These are phyloP conservation scores for Fusarium palustre DNA, from an alignment of 2,329 filamentous ascomycete species.

Conservation along the genomic window DNA sequence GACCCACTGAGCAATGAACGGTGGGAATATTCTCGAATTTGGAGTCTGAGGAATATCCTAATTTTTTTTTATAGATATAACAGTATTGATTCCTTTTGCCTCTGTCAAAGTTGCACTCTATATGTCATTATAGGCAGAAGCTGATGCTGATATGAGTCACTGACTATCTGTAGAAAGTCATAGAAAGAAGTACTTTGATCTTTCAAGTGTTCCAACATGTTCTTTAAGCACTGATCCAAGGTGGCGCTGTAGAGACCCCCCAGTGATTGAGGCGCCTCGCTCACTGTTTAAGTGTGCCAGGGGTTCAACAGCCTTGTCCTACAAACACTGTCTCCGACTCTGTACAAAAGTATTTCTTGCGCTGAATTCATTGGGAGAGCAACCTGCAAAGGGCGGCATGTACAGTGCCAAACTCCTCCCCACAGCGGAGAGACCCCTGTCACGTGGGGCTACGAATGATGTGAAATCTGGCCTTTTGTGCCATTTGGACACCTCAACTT, in stretches of 20 bases:
- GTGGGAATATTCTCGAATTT: slow-evolving; percentile 50
- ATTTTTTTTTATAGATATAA: neutral
- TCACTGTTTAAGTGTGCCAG: slow-evolving; percentile 29
- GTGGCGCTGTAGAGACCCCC: slow-evolving; percentile 8
- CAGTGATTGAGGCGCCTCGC: slow-evolving; percentile 23
- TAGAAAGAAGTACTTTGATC: slow-evolving; percentile 26
- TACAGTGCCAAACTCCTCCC: slow-evolving; percentile 36
- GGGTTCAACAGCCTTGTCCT: slow-evolving; percentile 34
- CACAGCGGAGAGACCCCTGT: slow-evolving; percentile 46
- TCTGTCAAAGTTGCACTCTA: slow-evolving; percentile 1
- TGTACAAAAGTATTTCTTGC: slow-evolving; percentile 1
- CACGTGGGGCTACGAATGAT: slow-evolving; percentile 48
- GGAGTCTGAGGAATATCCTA: too few species aligned
- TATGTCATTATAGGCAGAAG: neutral
- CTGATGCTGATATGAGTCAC: slow-evolving; percentile 33
- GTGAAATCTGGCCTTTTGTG: slow-evolving; percentile 65
- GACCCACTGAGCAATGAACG: slow-evolving; percentile 27
- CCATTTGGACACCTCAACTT: slow-evolving; percentile 60
- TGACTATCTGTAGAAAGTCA: slow-evolving; percentile 13
- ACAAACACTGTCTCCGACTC: slow-evolving; percentile 34
- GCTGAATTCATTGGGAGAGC: neutral
- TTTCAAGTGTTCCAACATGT: slow-evolving; percentile 13
- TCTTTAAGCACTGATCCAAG: slow-evolving; percentile 1
- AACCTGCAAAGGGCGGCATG: slow-evolving; percentile 27
- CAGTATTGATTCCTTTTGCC: neutral